Base-by-base conservation (phyloP, 192 early-diverging fungal genomes). In the Podila epicladia region DNA sequence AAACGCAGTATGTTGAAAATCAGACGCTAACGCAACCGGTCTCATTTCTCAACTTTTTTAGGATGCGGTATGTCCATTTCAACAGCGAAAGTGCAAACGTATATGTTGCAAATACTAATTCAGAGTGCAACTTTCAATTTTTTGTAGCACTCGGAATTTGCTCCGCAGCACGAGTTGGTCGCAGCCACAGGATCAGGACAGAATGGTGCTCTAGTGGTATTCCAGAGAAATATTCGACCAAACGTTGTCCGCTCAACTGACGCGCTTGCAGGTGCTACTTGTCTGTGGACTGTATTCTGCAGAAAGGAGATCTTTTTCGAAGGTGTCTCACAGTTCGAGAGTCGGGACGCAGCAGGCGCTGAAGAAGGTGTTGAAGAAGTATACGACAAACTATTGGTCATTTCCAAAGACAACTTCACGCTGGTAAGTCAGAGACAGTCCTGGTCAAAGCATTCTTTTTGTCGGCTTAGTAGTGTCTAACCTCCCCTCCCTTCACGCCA, bases 251-350 rank as follows among this genome's bases (percentile, higher is more conserved):
- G 80, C 17, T 87, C 83, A 5, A 89, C 87, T 32, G 71, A 82
- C 45, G 71, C 82, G 20, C 66, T 89, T 28, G 78, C 55, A 20
- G 87, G 86, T 33, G 88, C 92, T 28, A 83, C 82, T 20, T 88
- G 90, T 58, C 79, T 93, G 37, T 96, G 93, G 93, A 82, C 92
- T n/a, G 88, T 95, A 1, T 85, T 86, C 45, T 89, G 88, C 70
- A 70, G 88, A 28, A 87, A 85, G 33, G 85, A 88, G 62, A 75
- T 72, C 26, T 62, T 70, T 7, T 87, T 82, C 64, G 82, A 84
- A 69, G 86, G 84, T 0, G 75, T 87, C 2, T 69, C 78, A 5
- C 65, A 86, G 17, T 84, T 74, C 49, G 72, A 64, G 29, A 72
- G 71, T 9, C 82, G 82, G 22, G 64, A 41, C 17, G 66, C 65